Conservation (phyloP, 1,139 yeast genomes). For the Hansenula sp. region DNA sequence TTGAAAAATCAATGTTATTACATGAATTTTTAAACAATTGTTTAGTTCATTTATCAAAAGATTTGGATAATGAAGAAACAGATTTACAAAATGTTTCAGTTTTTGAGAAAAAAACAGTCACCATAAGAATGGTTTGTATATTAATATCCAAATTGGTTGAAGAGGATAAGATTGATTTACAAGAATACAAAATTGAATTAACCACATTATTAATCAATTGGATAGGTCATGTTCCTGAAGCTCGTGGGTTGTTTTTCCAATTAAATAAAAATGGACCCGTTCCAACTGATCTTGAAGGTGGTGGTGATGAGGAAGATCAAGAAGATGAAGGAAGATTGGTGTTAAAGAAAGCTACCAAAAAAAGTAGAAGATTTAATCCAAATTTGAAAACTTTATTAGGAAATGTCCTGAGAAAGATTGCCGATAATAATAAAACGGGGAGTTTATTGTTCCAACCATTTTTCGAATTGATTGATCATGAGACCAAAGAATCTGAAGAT, state of each 20-base stretch:
- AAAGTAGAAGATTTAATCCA: conserved; percentile 15
- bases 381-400: conserved; percentile 17
- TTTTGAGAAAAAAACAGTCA: conserved; percentile 33
- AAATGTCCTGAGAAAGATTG: conserved; percentile 21
- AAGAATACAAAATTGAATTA: conserved; percentile 52
- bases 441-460: conserved; percentile 21
- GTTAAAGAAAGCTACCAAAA: background rate
- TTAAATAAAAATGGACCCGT: conserved; percentile 16
- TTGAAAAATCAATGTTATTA: conserved; percentile 62
- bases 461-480: conserved; percentile 20
- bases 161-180: conserved; percentile 40
- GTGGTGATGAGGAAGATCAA: background rate
- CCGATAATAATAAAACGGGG: conserved; percentile 13
- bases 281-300: background rate
- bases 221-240: conserved; percentile 52
- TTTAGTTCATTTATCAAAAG: conserved; percentile 42
- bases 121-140: conserved; percentile 46
- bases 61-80: conserved; percentile 15
- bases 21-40: conserved; percentile 65
- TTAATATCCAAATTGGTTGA: conserved; percentile 51
- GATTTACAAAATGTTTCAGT: conserved; percentile 37
- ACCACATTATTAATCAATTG: conserved; percentile 57
- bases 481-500: background rate
- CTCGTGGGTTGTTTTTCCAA: conserved; percentile 33
- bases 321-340: background rate